Base-by-base conservation (phyloP, 805 yeast species). In the Candida glaebosa region DNA sequence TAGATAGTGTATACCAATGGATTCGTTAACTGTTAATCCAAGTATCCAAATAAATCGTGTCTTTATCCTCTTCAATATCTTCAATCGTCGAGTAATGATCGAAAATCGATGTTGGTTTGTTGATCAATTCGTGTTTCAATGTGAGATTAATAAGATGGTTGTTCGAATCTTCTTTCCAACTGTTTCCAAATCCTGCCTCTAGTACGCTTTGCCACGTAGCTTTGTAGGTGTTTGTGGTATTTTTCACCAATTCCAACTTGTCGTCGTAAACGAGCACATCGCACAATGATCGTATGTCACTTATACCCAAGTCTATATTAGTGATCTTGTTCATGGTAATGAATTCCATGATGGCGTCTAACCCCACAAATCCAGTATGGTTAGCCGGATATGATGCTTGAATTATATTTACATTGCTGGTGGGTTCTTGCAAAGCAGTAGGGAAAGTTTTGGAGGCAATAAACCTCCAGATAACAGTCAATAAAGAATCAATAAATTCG, bases 221-320 rank as follows among this genome's bases (percentile, higher is more conserved):
- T 52, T 76, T 79, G 61, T 84, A 91, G 34, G 81, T 75, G 48
- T 82, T 77, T 2, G 69, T 81, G 20, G 77, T 68, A 32, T 73
- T 71, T 19, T 50, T 52, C 2, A 80, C 69, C 41, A 73, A 68
- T 56, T 89, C 97, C 38, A 93, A 58, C 59, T 82, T 85, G 53
- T 89, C 96, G 54, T 93, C 99, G 60, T 75, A 87, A 1, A 84
- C 80, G 35, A 93, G 66, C 12, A 93, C 97, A 48, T 89, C 95
- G 60, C 97, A 88, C 17, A 93, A 67, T 0, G 95, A 71, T 43
- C 89, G 71, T 37, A 93, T 82, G 58, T 93, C 95, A 28, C 76
- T 70, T 16, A 78, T 68, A 2, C 80, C 79, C 44, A 93, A 73
- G 39, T 90, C 96, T 16, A 88, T 90, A 28, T 84, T 79, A 7